These are phyloP conservation scores for Saccharomycopsis crataegensis DNA, from an alignment of 1,139 yeast genomes.

Conservation along the genomic window DNA sequence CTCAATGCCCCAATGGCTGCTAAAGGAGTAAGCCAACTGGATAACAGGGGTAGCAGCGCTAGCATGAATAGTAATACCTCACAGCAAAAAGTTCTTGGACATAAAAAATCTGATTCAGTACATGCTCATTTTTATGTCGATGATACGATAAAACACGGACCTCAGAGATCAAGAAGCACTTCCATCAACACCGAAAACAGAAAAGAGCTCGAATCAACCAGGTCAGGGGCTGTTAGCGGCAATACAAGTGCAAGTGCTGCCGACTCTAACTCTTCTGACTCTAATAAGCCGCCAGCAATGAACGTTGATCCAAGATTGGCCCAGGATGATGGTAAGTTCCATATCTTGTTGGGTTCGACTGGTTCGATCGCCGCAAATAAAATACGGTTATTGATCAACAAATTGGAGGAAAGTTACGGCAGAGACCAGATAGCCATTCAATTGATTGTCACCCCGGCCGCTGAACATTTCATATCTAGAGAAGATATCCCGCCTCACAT, in stretches of 20 bases:
- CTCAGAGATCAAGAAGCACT: conserved; percentile 31
- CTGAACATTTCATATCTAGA: conserved; percentile 67
- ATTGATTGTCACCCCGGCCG: conserved; percentile 71
- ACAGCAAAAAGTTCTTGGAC: conserved; percentile 23
- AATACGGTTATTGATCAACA: conserved; percentile 64
- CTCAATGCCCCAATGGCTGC: conserved; percentile 31
- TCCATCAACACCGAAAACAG: conserved; percentile 24
- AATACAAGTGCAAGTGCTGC: conserved; percentile 3
- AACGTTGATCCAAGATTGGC: conserved; percentile 76
- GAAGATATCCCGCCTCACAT: conserved; percentile 56
- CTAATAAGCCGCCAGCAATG: not conserved
- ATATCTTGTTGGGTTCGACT: conserved; percentile 81
- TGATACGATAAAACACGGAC: conserved; percentile 54
- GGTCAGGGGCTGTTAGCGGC: not conserved
- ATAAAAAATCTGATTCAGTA: conserved; percentile 19
- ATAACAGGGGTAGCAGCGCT: not conserved
- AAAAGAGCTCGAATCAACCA: not conserved
- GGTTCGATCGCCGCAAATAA: conserved; percentile 80
- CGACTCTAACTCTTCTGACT: not conserved
- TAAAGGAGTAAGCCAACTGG: conserved; percentile 13
- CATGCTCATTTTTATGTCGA: conserved; percentile 80
- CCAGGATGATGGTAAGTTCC: conserved; percentile 85
- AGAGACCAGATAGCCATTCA: conserved; percentile 70
- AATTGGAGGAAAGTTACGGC: conserved; percentile 74
- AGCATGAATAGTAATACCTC: not conserved